Evolutionary conservation across 768 basidiomycete genomes (phyloP).

Genomic region (Pisolithus orientalis): DNA sequence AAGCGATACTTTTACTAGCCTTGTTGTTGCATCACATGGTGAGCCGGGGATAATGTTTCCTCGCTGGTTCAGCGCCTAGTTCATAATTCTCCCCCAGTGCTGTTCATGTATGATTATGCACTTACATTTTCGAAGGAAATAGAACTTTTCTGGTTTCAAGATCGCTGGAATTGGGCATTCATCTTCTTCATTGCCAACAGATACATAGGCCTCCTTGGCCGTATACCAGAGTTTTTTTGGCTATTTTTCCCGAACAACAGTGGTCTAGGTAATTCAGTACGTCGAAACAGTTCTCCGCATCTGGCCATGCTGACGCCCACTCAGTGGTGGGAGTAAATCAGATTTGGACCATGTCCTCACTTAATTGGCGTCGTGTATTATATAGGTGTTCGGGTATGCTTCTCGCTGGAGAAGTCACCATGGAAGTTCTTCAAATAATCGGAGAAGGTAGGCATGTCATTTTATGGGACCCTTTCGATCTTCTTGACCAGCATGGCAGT

Average conservation of each 20-base stretch:
- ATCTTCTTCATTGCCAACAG: conserved; percentile 35
- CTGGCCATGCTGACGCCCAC: not conserved
- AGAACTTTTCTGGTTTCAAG: conserved; percentile 34
- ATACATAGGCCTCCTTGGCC: conserved; percentile 33
- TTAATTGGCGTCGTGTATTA: not conserved
- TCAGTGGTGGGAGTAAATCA: not conserved
- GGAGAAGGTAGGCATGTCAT: not conserved
- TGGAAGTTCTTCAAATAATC: not conserved
- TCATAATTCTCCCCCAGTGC: conserved; percentile 4
- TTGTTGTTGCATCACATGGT: too few species aligned
- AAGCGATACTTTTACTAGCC: too few species aligned
- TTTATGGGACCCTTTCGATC: not conserved
- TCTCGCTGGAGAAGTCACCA: not conserved
- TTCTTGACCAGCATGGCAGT: not conserved
- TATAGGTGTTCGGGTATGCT: not conserved
- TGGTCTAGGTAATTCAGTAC: not conserved
- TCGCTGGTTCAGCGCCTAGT: not conserved
- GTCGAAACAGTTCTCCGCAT: not conserved
- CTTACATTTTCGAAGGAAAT: conserved; percentile 38
- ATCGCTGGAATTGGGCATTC: conserved; percentile 27
- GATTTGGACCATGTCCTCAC: not conserved
- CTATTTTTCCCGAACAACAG: conserved; percentile 17
- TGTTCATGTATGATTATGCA: conserved; percentile 36
- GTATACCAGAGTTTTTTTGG: conserved; percentile 32
- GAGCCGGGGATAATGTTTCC: too few species aligned